phyloP scores from a whole-genome alignment of 192 early-diverging fungal species.

The Dispira simplex region DNA sequence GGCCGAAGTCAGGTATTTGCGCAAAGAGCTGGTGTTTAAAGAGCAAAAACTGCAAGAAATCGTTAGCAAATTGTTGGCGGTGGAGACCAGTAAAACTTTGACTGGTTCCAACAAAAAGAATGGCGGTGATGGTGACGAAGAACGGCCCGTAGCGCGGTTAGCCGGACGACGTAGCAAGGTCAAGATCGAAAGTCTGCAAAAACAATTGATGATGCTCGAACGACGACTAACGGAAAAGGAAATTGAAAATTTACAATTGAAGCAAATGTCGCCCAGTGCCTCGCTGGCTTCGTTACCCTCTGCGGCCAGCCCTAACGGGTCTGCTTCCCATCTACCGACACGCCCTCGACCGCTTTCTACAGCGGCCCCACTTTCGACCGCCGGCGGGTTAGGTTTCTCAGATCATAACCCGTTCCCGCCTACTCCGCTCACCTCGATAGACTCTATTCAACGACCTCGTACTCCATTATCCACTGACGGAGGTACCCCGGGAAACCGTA shows the following conservation, averaged over 20 bases:
- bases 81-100: constrained; percentile 3
- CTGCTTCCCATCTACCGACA: not conserved
- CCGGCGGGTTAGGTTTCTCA: not conserved
- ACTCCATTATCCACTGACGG: not conserved
- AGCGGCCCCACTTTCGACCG: too few species aligned
- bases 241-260: constrained; percentile 1
- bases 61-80: constrained; percentile 1
- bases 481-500: not conserved
- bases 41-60: constrained; percentile 7
- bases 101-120: not conserved
- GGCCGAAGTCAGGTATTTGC: not conserved
- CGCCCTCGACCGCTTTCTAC: too few species aligned
- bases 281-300: not conserved
- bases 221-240: not conserved
- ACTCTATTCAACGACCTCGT: not conserved
- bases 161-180: not conserved
- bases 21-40: constrained; percentile 8
- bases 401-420: not conserved
- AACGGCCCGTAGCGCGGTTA: not conserved
- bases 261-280: not conserved
- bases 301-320: not conserved
- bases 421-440: constrained; percentile 6
- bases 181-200: not conserved
- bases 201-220: constrained; percentile 8
- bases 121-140: not conserved